These are phyloP conservation scores for Leccinum uliginosum DNA, from an alignment of 768 basidiomycete genomes.

Conservation along the genomic window DNA sequence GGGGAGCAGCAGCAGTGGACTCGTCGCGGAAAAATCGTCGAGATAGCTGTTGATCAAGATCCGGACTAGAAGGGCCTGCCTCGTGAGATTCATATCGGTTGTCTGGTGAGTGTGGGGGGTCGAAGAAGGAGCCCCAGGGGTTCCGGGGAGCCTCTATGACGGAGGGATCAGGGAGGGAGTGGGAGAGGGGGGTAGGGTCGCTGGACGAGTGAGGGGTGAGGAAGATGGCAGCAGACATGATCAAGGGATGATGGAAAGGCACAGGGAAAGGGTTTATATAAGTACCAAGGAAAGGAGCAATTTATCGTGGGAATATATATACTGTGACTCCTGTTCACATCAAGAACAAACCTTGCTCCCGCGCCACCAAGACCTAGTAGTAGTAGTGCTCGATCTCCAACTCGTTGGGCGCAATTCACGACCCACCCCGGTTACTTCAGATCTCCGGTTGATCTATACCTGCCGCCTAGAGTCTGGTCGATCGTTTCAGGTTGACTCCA, in stretches of 20 bases:
- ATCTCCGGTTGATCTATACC: not conserved
- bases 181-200: constrained; percentile 9
- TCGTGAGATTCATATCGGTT: not conserved
- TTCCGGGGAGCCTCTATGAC: constrained; percentile 4
- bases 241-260: not conserved
- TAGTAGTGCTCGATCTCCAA: too few species aligned
- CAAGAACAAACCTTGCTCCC: too few species aligned
- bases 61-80: constrained; percentile 11
- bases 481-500: constrained; percentile 1
- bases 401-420: too few species aligned
- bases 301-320: constrained; percentile 19
- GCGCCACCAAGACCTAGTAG: too few species aligned
- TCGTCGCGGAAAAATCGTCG: constrained; percentile 13
- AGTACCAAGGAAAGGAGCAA: constrained; percentile 19
- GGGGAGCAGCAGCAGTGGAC: not conserved
- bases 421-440: not conserved
- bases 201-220: not conserved
- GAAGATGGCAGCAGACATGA: constrained; percentile 5
- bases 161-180: constrained; percentile 3
- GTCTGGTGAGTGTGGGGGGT: not conserved
- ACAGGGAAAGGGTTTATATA: not conserved
- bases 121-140: constrained; percentile 10
- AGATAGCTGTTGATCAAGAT: constrained; percentile 27
- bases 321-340: too few species aligned
- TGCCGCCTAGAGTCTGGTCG: not conserved